Evolutionary conservation across 768 basidiomycete genomes (phyloP).

Genomic region (Panaeolus papilionaceus): DNA sequence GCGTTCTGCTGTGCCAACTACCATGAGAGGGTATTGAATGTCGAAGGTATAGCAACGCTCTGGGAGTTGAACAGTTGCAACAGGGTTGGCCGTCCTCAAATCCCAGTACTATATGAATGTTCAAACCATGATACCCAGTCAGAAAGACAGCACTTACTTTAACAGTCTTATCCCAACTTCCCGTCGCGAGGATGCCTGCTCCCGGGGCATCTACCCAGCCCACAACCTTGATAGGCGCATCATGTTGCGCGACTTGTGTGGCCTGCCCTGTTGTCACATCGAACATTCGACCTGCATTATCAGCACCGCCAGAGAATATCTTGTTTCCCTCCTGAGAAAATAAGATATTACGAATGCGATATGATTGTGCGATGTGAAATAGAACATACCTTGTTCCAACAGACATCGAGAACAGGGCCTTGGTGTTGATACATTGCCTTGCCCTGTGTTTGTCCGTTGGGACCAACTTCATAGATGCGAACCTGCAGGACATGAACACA

Average conservation of each 20-base stretch:
- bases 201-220: constrained; percentile 81
- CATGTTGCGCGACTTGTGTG: constrained; percentile 88
- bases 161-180: constrained; percentile 97
- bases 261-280: constrained; percentile 86
- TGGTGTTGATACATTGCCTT: constrained; percentile 93
- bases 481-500: constrained; percentile 58
- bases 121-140: constrained; percentile 13
- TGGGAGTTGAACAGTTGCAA: constrained; percentile 82
- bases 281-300: constrained; percentile 95
- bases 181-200: constrained; percentile 84
- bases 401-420: constrained; percentile 85
- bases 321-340: constrained; percentile 81
- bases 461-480: constrained; percentile 88
- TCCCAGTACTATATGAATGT: constrained; percentile 83
- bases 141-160: constrained; percentile 60
- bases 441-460: constrained; percentile 80
- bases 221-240: constrained; percentile 85
- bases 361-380: constrained; percentile 13
- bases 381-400: constrained; percentile 85
- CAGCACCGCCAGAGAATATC: constrained; percentile 91
- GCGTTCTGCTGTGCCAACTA: constrained; percentile 92
- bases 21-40: constrained; percentile 81
- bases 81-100: constrained; percentile 74
- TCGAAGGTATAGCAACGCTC: constrained; percentile 93
- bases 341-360: constrained; percentile 14